These are phyloP conservation scores for Dalbergia oliveri DNA, from an alignment of 306 rosid species.

Conservation along the genomic window DNA sequence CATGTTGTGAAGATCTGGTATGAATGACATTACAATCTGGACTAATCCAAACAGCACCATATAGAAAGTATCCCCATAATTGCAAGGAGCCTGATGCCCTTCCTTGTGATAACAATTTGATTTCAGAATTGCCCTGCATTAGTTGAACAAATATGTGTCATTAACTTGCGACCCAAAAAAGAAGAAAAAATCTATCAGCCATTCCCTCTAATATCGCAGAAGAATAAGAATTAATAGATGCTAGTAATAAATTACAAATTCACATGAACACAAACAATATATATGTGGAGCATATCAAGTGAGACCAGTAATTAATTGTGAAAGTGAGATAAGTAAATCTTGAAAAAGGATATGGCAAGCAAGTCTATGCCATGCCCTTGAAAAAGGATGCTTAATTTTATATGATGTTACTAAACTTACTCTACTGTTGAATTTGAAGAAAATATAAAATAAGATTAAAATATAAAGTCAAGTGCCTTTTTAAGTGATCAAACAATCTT, in stretches of 20 bases:
- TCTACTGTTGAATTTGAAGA: not conserved
- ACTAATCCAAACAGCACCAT: slow-evolving; percentile 77
- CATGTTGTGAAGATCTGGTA: slow-evolving; percentile 91
- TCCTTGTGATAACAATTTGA: slow-evolving; percentile 78
- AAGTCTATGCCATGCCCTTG: not conserved
- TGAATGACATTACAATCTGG: slow-evolving; percentile 80
- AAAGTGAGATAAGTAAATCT: no score
- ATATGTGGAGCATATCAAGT: no score
- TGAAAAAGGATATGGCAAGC: not conserved
- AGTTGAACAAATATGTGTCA: slow-evolving; percentile 20
- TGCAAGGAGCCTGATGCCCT: slow-evolving; percentile 79
- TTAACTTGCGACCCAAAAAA: slow-evolving; percentile 5
- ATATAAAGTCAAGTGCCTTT: no score
- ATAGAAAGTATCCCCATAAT: slow-evolving; percentile 54
- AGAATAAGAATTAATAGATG: not conserved
- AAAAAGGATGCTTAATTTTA: not conserved
- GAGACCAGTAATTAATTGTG: no score
- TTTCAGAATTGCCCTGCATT: slow-evolving; percentile 72
- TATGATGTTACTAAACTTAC: not conserved
- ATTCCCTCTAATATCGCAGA: not conserved
- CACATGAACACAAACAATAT: not conserved
- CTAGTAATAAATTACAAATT: not conserved
- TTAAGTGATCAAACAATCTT: no score
- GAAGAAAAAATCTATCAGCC: slow-evolving; percentile 4
- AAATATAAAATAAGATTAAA: no score